Conservation (phyloP, 1,284 basidiomycete genomes). For the Testicularia cyperi region DNA sequence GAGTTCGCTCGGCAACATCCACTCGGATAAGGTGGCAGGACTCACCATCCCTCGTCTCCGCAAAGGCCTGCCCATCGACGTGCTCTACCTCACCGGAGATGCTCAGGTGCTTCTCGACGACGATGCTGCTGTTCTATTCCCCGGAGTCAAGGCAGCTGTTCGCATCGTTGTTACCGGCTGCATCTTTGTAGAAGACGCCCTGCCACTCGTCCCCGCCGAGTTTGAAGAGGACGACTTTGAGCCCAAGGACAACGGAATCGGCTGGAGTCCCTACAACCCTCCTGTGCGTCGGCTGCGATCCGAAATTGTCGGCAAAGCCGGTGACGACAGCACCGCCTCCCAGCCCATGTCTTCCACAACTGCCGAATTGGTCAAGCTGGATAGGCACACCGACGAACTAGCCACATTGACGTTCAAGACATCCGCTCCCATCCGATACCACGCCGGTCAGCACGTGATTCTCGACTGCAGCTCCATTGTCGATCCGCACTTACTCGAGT, state of each 20-base stretch:
- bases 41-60: conserved; percentile 16
- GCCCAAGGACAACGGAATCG: conserved; percentile 11
- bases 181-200: conserved; percentile 18
- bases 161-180: conserved; percentile 17
- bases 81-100: conserved; percentile 22
- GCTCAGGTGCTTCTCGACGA: conserved; percentile 15
- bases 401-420: conserved; percentile 18
- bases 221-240: conserved; percentile 11
- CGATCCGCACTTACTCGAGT: conserved; percentile 14
- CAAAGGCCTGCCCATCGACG: conserved; percentile 21
- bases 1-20: conserved; percentile 28
- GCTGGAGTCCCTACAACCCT: conserved; percentile 37
- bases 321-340: neutral
- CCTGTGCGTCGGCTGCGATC: conserved; percentile 15
- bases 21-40: conserved; percentile 20
- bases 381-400: conserved; percentile 4
- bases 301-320: conserved; percentile 11
- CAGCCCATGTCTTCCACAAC: neutral
- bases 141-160: conserved; percentile 11
- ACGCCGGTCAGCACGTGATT: conserved; percentile 31
- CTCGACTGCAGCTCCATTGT: conserved; percentile 20
- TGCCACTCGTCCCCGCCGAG: conserved; percentile 7
- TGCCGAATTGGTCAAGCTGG: neutral
- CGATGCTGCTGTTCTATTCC: conserved; percentile 7
- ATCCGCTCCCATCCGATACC: conserved; percentile 6